A percentile compares a stretch with the other conserved stretches of the same genome.
Conservation (phyloP, 148 eudicot species). For the Selenicereus undatus region DNA sequence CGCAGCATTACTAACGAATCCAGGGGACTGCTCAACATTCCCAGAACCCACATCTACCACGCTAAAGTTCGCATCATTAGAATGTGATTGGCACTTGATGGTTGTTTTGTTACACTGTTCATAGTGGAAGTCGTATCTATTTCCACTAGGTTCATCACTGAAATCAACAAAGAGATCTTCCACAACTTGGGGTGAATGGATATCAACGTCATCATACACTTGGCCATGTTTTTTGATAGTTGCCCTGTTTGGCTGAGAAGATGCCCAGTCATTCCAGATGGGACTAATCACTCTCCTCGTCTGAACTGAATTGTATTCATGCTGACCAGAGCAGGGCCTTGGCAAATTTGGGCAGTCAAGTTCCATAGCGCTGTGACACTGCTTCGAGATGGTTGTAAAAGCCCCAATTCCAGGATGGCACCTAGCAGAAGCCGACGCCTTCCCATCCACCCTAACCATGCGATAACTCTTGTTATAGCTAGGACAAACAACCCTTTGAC, state of each 20-base stretch:
- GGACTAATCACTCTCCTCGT: neutral
- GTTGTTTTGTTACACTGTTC: neutral
- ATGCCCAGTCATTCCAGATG: neutral
- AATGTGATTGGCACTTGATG: neutral
- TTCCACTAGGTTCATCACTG: neutral
- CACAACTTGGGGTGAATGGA: neutral
- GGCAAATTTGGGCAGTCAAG: neutral
- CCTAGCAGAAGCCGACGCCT: neutral
- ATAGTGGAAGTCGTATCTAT: neutral
- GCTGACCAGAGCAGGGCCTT: neutral
- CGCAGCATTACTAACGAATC: neutral
- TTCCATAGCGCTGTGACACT: neutral
- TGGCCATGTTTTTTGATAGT: neutral
- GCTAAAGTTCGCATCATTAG: neutral
- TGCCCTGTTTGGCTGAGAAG: neutral
- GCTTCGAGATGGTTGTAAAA: neutral
- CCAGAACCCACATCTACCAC: neutral
- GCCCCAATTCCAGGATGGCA: slow-evolving; percentile 9
- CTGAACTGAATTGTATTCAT: neutral
- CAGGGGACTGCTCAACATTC: neutral
- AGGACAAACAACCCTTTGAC: slow-evolving; percentile 2
- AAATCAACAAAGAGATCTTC: slow-evolving; percentile 5
- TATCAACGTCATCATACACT: neutral
- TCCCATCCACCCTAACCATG: neutral
- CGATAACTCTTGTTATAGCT: neutral